Conservation (phyloP, 179 eudicot genomes). For the Vitellaria paradoxa region DNA sequence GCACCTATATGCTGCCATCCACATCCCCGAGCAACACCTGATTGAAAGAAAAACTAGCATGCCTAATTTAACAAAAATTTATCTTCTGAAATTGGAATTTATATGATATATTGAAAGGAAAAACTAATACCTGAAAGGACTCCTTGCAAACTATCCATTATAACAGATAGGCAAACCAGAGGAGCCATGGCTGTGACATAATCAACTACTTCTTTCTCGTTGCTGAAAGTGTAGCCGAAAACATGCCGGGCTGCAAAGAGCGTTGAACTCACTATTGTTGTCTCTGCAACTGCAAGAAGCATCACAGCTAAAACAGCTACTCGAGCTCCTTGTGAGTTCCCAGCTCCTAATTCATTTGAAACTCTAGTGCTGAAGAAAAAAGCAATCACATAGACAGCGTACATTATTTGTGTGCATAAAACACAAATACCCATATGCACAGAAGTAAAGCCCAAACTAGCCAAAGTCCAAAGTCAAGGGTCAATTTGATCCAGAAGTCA, state of each 20-base stretch:
- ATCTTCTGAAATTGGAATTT: background rate
- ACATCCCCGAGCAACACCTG: conserved; percentile 87
- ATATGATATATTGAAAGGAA: background rate
- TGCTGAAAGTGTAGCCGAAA: conserved; percentile 65
- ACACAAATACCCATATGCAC: background rate
- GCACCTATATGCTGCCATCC: conserved; percentile 94
- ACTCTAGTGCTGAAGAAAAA: conserved; percentile 59
- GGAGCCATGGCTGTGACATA: conserved; percentile 73
- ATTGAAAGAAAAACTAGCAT: background rate
- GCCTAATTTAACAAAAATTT: background rate
- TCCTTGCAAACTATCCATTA: conserved; percentile 65
- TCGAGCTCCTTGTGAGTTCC: conserved; percentile 59
- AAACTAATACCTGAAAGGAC: conserved; percentile 44
- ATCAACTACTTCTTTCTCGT: conserved; percentile 50
- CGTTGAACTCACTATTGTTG: conserved; percentile 17
- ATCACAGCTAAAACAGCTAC: conserved; percentile 49
- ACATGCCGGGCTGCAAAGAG: conserved; percentile 40
- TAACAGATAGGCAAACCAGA: conserved; percentile 43
- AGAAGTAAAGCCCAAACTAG: too few species aligned
- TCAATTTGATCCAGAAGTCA: too few species aligned
- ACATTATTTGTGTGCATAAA: background rate
- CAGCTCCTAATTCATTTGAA: conserved; percentile 79
- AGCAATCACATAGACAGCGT: background rate
- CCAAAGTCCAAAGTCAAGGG: too few species aligned
- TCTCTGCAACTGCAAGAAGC: conserved; percentile 40